Conservation (phyloP, 108 stramenopile species). For the Discostella stelligeroides region DNA sequence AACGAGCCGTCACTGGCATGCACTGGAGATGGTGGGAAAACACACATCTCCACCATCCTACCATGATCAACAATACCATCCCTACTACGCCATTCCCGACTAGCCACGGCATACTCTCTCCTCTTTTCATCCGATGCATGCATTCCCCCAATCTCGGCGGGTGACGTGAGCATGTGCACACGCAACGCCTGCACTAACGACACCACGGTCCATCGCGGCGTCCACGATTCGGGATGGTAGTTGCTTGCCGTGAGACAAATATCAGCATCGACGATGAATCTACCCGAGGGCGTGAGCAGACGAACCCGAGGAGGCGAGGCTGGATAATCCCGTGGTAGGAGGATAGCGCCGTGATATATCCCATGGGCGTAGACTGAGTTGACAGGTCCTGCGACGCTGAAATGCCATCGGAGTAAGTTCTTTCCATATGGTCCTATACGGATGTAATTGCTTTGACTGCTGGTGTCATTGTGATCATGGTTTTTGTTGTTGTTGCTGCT, state of each 20-base stretch:
- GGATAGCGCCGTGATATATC: slow-evolving; percentile 86
- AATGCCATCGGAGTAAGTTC: slow-evolving; percentile 89
- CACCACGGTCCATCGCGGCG: slow-evolving; percentile 78
- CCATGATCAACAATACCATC: slow-evolving; percentile 48
- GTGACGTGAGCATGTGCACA: slow-evolving; percentile 80
- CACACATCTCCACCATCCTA: slow-evolving; percentile 43
- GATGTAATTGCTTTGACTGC: slow-evolving; percentile 31
- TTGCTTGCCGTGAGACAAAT: slow-evolving; percentile 86
- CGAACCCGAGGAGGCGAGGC: slow-evolving; percentile 82
- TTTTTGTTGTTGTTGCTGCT: slow-evolving; percentile 1
- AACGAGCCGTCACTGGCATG: slow-evolving; percentile 2
- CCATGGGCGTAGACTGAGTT: slow-evolving; percentile 72
- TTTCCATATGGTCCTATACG: slow-evolving; percentile 77
- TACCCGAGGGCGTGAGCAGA: slow-evolving; percentile 84
- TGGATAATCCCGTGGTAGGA: slow-evolving; percentile 87
- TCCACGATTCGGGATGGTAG: slow-evolving; percentile 93
- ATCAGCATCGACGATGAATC: slow-evolving; percentile 67
- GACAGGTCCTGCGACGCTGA: slow-evolving; percentile 75
- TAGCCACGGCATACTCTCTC: slow-evolving; percentile 48
- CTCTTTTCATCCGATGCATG: slow-evolving; percentile 46
- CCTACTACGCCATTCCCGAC: slow-evolving; percentile 57
- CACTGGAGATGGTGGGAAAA: slow-evolving; percentile 21
- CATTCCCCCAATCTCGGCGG: slow-evolving; percentile 85
- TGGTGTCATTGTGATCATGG: not conserved
- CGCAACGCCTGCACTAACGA: slow-evolving; percentile 73